Evolutionary conservation across 768 basidiomycete genomes (phyloP).

Genomic region (Heimioporus sp.): DNA sequence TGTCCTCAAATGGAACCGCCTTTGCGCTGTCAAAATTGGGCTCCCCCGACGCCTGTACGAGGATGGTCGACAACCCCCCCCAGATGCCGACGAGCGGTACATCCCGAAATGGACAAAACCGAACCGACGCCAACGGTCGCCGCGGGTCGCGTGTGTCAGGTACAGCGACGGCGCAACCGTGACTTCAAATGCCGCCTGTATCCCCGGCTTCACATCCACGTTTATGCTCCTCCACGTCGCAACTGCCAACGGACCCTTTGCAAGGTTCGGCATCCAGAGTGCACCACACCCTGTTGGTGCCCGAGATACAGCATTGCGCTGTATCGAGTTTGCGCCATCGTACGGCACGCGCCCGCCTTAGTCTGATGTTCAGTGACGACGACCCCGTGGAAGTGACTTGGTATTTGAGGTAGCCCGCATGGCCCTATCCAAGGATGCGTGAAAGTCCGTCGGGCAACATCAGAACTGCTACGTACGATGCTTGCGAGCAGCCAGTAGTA

Average conservation of each 20-base stretch:
- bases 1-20: conserved; percentile 92
- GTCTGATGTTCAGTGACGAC: conserved; percentile 86
- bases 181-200: conserved; percentile 51
- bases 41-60: conserved; percentile 92
- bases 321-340: conserved; percentile 90
- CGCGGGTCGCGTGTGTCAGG: conserved; percentile 79
- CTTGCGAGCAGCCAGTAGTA: conserved; percentile 93
- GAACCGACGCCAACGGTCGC: conserved; percentile 68
- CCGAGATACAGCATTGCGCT: conserved; percentile 94
- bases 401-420: conserved; percentile 90
- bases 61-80: conserved; percentile 75
- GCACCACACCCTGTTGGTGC: conserved; percentile 91
- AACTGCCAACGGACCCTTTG: conserved; percentile 79
- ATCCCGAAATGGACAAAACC: conserved; percentile 91
- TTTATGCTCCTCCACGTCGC: conserved; percentile 83
- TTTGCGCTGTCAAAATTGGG: conserved; percentile 93
- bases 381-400: conserved; percentile 95
- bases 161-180: conserved; percentile 75
- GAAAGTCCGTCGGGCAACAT: background rate
- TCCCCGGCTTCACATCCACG: conserved; percentile 70
- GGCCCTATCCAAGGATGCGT: conserved; percentile 52
- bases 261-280: conserved; percentile 93
- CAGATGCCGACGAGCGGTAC: conserved; percentile 76
- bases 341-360: conserved; percentile 78
- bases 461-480: conserved; percentile 64